A percentile compares a stretch with the other conserved stretches of the same genome.
Evolutionary conservation across 2,329 filamentous ascomycete genomes (phyloP).

Genomic region (Alternaria novae-zelandiae): DNA sequence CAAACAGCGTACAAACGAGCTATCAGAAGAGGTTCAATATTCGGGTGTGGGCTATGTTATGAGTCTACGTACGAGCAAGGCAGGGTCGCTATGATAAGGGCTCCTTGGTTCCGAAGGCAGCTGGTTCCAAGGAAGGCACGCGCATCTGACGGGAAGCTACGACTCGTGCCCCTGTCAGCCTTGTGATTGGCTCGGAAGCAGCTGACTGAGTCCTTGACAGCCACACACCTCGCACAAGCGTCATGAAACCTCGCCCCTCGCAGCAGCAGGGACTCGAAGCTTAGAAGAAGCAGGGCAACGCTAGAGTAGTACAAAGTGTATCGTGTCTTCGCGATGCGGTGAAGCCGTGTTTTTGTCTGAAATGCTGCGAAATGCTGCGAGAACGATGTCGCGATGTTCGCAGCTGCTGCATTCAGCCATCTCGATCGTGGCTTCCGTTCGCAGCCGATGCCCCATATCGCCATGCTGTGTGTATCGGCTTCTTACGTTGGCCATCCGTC

Average conservation of each 20-base stretch:
- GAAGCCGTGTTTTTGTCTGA: not conserved
- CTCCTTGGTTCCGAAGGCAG: constrained; percentile 16
- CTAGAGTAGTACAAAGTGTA: not conserved
- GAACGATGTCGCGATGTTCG: not conserved
- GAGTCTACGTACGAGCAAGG: constrained; percentile 1
- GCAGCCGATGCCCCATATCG: constrained; percentile 34
- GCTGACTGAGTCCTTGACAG: constrained; percentile 16
- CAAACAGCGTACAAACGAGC: not conserved
- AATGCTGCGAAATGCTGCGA: not conserved
- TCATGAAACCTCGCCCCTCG: constrained; percentile 15
- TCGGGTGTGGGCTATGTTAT: constrained; percentile 9
- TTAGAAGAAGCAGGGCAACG: constrained; percentile 20
- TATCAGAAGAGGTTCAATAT: constrained; percentile 2
- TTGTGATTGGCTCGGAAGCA: constrained; percentile 24
- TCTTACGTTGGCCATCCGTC: constrained; percentile 23
- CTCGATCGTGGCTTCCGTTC: constrained; percentile 26
- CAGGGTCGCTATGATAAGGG: constrained; percentile 21
- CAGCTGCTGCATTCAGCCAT: not conserved
- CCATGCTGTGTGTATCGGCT: constrained; percentile 12
- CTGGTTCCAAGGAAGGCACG: constrained; percentile 28
- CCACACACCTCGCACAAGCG: constrained; percentile 14
- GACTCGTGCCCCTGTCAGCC: constrained; percentile 16
- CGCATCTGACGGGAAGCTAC: constrained; percentile 28
- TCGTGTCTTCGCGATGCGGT: not conserved
- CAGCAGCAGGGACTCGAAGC: constrained; percentile 13